Conservation (phyloP, 139 green algal species). For the Spirogloea muscicola region DNA sequence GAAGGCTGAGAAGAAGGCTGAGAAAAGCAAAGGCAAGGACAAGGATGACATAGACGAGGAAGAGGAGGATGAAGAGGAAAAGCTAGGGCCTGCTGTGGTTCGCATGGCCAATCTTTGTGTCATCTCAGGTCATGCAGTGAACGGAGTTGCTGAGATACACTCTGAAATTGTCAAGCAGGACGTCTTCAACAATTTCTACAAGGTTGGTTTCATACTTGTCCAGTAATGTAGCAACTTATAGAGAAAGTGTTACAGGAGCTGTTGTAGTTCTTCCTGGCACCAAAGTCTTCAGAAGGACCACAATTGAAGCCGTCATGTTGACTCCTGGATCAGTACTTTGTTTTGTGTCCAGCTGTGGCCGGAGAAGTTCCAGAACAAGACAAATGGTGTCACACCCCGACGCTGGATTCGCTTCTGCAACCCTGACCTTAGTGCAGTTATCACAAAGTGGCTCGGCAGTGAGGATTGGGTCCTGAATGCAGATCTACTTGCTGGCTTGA, state of each 20-base stretch:
- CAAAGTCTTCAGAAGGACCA: no score
- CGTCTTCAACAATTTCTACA: constrained; percentile 85
- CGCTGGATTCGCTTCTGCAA: constrained; percentile 97
- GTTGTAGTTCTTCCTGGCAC: no score
- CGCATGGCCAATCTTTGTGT: constrained; percentile 97
- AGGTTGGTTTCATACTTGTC: constrained; percentile 5
- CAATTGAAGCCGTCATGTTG: no score
- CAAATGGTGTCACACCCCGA: constrained; percentile 88
- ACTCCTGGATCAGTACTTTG: no score
- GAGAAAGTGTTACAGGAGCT: no score
- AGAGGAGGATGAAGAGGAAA: constrained; percentile 14
- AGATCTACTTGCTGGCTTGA: constrained; percentile 47
- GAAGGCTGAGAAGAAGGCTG: constrained; percentile 50
- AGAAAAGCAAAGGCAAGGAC: constrained; percentile 10
- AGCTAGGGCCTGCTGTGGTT: constrained; percentile 22
- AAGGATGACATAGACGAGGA: constrained; percentile 26
- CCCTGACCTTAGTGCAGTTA: constrained; percentile 76
- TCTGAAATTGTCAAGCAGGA: constrained; percentile 91
- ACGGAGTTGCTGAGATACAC: constrained; percentile 90
- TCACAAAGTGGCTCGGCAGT: constrained; percentile 78
- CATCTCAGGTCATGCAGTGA: constrained; percentile 79
- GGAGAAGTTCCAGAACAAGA: constrained; percentile 99
- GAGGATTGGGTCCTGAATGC: constrained; percentile 79
- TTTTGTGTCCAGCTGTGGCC: constrained; percentile 65
- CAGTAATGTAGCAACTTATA: no score